Conservation (phyloP, 345 rosid genomes). For the Capsella bursapastoris region DNA sequence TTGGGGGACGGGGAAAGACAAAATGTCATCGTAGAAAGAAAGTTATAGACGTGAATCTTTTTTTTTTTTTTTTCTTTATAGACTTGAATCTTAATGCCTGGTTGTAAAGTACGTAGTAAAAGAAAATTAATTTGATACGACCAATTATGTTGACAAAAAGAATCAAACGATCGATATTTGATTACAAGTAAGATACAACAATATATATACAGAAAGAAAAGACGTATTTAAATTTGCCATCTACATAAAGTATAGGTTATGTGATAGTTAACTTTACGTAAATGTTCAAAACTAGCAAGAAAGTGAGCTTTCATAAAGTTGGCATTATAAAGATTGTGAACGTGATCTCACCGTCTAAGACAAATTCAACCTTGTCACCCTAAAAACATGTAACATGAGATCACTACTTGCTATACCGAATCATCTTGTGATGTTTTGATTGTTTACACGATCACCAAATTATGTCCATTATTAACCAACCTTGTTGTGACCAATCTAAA, state of each 20-base stretch:
- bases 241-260: not conserved
- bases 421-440: conserved; percentile 34
- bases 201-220: conserved; percentile 3
- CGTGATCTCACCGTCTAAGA: conserved; percentile 29
- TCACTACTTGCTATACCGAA: conserved; percentile 25
- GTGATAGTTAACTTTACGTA: conserved; percentile 11
- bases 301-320: conserved; percentile 24
- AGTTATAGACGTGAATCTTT: not conserved
- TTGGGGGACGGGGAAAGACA: not conserved
- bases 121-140: not conserved
- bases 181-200: no score
- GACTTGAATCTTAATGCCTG: not conserved
- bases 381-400: conserved; percentile 38
- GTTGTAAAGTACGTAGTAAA: not conserved
- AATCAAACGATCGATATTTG: not conserved
- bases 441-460: conserved; percentile 32
- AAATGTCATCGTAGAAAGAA: not conserved
- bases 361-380: conserved; percentile 27
- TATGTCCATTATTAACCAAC: conserved; percentile 15
- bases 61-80: not conserved
- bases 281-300: conserved; percentile 24
- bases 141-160: conserved; percentile 6
- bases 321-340: conserved; percentile 35
- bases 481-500: conserved; percentile 16
- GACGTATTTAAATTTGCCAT: conserved; percentile 7